phyloP scores from a whole-genome alignment of 2,329 filamentous ascomycete genomes.

The Penicillium digitatum region DNA sequence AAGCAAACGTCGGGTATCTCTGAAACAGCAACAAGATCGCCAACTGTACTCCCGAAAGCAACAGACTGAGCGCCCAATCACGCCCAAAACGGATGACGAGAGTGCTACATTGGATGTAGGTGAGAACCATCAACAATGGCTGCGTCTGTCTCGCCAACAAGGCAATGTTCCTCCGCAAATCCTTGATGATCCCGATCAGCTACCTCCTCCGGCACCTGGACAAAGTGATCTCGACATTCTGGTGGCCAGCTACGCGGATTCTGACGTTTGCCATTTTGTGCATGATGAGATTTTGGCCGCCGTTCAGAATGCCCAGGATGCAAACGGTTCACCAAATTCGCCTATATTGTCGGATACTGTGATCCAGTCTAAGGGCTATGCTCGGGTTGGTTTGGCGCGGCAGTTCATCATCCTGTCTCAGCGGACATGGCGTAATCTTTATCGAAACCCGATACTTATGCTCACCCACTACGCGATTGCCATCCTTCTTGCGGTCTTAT shows the following conservation, averaged over 20 bases:
- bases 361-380: constrained; percentile 72
- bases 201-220: constrained; percentile 56
- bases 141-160: constrained; percentile 55
- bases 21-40: constrained; percentile 80
- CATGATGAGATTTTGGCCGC: constrained; percentile 74
- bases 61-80: constrained; percentile 50
- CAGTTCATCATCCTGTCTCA: constrained; percentile 88
- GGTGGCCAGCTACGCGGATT: constrained; percentile 69
- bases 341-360: constrained; percentile 51
- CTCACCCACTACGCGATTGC: constrained; percentile 97
- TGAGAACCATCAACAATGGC: constrained; percentile 55
- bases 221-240: constrained; percentile 79
- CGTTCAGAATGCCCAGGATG: constrained; percentile 59
- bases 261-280: constrained; percentile 69
- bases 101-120: constrained; percentile 50
- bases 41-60: constrained; percentile 80
- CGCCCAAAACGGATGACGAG: constrained; percentile 62
- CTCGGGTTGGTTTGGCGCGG: constrained; percentile 69
- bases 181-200: constrained; percentile 64
- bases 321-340: constrained; percentile 62
- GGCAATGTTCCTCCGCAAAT: constrained; percentile 56
- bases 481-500: constrained; percentile 87
- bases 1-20: constrained; percentile 69
- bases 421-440: constrained; percentile 94
- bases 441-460: constrained; percentile 97